Percentiles rank a stretch among this genome's conserved stretches.
phyloP scores from a whole-genome alignment of 2,329 filamentous ascomycete genomes.

The Botrytis medusae region DNA sequence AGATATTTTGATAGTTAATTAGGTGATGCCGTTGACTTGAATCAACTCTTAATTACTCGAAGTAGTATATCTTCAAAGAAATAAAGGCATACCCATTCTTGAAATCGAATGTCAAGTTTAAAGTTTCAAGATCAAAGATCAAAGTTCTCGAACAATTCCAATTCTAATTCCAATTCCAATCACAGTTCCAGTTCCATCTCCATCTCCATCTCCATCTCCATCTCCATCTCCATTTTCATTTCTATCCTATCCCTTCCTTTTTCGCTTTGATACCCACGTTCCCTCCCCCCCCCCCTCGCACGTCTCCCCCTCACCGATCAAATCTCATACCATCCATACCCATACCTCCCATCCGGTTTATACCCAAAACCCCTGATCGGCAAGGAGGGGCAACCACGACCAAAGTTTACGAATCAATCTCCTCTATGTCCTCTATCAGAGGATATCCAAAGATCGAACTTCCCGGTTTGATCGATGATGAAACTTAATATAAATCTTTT shows the following conservation, averaged over 20 bases:
- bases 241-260: neutral
- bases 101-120: neutral
- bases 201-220: no score
- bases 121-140: no score
- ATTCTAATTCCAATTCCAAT: neutral
- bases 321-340: neutral
- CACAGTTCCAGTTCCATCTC: neutral
- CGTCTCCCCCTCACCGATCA: neutral
- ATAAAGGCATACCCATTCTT: neutral
- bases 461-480: neutral
- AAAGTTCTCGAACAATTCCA: slow-evolving; percentile 1
- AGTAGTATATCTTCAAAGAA: neutral
- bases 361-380: slow-evolving; percentile 16
- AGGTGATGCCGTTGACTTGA: neutral
- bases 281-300: neutral
- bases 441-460: neutral
- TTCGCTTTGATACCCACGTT: slow-evolving; percentile 9
- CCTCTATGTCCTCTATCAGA: neutral
- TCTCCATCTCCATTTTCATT: neutral
- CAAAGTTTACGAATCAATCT: slow-evolving; percentile 3
- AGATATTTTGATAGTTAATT: no score
- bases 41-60: neutral
- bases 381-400: neutral
- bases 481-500: neutral
- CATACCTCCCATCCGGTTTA: neutral